These are phyloP conservation scores for Wickerhamiella kurtzmanii DNA, from an alignment of 805 yeast genomes.

Conservation along the genomic window DNA sequence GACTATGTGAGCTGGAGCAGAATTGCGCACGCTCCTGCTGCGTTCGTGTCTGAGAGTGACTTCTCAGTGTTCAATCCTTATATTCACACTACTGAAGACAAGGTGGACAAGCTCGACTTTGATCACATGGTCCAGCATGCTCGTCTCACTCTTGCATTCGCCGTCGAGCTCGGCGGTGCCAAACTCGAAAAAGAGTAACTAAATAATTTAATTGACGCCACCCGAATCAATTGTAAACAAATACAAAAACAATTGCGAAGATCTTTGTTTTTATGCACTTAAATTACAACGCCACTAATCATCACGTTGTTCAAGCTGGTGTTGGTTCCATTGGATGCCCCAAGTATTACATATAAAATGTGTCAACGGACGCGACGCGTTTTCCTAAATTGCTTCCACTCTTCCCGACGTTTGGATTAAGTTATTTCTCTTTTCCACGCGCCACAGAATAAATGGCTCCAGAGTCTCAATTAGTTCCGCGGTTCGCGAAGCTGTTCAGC, in stretches of 20 bases:
- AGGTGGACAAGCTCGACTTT: constrained; percentile 63
- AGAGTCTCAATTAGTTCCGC: neutral
- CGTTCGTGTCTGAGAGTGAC: constrained; percentile 66
- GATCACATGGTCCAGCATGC: constrained; percentile 69
- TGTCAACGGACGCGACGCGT: neutral
- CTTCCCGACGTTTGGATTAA: neutral
- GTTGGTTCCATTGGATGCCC: no score
- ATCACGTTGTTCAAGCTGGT: no score
- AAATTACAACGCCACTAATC: neutral
- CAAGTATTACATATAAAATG: neutral
- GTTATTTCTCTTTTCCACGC: neutral
- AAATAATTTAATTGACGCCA: neutral
- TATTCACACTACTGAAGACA: constrained; percentile 66
- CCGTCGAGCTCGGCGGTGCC: constrained; percentile 46
- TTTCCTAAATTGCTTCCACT: neutral
- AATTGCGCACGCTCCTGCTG: constrained; percentile 56
- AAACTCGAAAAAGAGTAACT: no score
- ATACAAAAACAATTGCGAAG: no score
- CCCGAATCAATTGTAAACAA: no score
- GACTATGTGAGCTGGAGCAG: constrained; percentile 30
- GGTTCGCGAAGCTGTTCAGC: neutral
- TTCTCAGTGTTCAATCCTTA: constrained; percentile 48
- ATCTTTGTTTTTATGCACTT: neutral
- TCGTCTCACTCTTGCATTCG: constrained; percentile 57
- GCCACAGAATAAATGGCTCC: neutral